Conservation (phyloP, 2,329 filamentous ascomycete genomes). For the Arthroderma sp. region DNA sequence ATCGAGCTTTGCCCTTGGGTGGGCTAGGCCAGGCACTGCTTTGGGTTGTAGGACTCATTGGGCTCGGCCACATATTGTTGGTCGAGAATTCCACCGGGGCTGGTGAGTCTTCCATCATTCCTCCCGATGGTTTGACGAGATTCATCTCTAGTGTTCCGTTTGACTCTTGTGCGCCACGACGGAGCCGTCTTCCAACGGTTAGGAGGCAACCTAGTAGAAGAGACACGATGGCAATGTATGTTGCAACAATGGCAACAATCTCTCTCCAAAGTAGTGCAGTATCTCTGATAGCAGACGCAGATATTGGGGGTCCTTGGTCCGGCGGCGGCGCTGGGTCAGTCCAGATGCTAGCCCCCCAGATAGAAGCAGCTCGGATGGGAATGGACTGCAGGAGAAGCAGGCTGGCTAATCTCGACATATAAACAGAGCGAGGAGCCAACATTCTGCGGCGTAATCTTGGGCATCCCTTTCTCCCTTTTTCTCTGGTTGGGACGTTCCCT, state of each 20-base stretch:
- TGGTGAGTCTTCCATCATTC: slow-evolving; percentile 24
- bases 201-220: slow-evolving; percentile 58
- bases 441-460: slow-evolving; percentile 4
- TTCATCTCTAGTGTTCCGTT: slow-evolving; percentile 44
- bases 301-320: slow-evolving; percentile 49
- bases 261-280: slow-evolving; percentile 61
- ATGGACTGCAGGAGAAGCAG: slow-evolving; percentile 4
- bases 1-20: slow-evolving; percentile 23
- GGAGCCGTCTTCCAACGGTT: slow-evolving; percentile 46
- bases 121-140: slow-evolving; percentile 39
- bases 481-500: neutral
- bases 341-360: slow-evolving; percentile 36
- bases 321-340: slow-evolving; percentile 47
- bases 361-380: slow-evolving; percentile 5
- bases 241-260: slow-evolving; percentile 69
- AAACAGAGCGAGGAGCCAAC: neutral
- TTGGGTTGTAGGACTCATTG: slow-evolving; percentile 13
- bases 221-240: slow-evolving; percentile 67
- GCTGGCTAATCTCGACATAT: neutral
- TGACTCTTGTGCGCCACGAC: slow-evolving; percentile 41
- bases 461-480: neutral
- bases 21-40: slow-evolving; percentile 25
- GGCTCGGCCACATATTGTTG: slow-evolving; percentile 13
- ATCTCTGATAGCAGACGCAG: slow-evolving; percentile 48
- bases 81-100: neutral